phyloP scores from a whole-genome alignment of 1,139 yeast genomes.

The Martiniozyma asiatica region DNA sequence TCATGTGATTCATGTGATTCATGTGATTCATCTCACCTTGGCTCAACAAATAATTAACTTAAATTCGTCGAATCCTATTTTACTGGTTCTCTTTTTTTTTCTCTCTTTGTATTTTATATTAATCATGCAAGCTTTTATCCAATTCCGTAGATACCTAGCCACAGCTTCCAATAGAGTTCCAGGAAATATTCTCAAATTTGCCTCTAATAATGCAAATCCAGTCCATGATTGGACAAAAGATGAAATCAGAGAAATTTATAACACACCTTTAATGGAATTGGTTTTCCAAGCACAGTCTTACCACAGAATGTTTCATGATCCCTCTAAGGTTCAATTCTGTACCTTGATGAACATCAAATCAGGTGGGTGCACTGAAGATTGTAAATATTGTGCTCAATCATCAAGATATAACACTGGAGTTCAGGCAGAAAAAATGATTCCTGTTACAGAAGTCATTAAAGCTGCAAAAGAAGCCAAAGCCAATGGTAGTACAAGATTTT shows the following conservation, averaged over 20 bases:
- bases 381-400: conserved; percentile 74
- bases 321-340: conserved; percentile 61
- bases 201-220: conserved; percentile 23
- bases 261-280: conserved; percentile 56
- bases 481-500: conserved; percentile 67
- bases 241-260: conserved; percentile 47
- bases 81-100: no score
- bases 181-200: conserved; percentile 10
- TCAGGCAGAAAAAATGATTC: conserved; percentile 53
- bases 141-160: no score
- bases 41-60: no score
- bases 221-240: conserved; percentile 46
- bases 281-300: conserved; percentile 51
- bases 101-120: no score
- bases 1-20: no score
- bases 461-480: conserved; percentile 55
- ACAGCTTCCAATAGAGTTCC: conserved; percentile 1
- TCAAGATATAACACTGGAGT: conserved; percentile 57
- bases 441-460: conserved; percentile 47
- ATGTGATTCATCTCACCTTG: no score
- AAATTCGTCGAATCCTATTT: no score
- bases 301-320: conserved; percentile 58
- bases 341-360: conserved; percentile 64
- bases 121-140: no score
- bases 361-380: conserved; percentile 77